Evolutionary conservation across 768 basidiomycete genomes (phyloP), one percentile per base, ranked within the genome.

Genomic region (Leccinellum rugosiceps): DNA sequence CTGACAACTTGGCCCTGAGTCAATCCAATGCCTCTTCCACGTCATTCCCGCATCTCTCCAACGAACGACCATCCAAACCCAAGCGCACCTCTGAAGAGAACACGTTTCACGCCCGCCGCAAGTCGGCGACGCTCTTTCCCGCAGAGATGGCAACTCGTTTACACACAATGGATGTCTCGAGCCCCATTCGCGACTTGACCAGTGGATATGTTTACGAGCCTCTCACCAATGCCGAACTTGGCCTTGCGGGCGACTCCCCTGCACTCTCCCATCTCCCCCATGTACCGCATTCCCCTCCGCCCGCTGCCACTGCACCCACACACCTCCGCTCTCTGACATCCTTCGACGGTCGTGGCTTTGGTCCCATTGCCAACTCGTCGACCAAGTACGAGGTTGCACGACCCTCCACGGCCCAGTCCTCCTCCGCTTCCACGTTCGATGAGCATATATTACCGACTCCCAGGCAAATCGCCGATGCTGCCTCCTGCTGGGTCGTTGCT

Each of bases 401-500:
- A 31, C 58, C 70, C 32, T 44, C 63, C 10, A 58, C 65, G 0
- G 41, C 65, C 31, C 60, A 63, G 32, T 52, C 57, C 15, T 19
- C 35, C 17, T 47, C 61, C 28, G 48, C 64, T 11, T 17, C 59
- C 23, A 21, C 63, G 41, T 75, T 80, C 54, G 67, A 74, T 13
- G 81, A 82, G 69, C 76, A 80, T 66, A 73, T 74, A 4, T 66
- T 78, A 3, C 88, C 90, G 1, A 83, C 81, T 0, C 60, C 71
- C 5, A 72, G 76, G 10, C 83, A 89, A 63, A 76, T 94, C 56
- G 73, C 76, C 4, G 78, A 78, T 21, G 93, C 87, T 3, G 81
- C 85, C 1, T 70, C 81, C 15, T 76, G 89, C 30, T 75, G 80
- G 19, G 82, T 96, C 56, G 77, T 88, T 44, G 81, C 83, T 41